Conservation (phyloP, 305 asterid species). For the Rubia peregrina region DNA sequence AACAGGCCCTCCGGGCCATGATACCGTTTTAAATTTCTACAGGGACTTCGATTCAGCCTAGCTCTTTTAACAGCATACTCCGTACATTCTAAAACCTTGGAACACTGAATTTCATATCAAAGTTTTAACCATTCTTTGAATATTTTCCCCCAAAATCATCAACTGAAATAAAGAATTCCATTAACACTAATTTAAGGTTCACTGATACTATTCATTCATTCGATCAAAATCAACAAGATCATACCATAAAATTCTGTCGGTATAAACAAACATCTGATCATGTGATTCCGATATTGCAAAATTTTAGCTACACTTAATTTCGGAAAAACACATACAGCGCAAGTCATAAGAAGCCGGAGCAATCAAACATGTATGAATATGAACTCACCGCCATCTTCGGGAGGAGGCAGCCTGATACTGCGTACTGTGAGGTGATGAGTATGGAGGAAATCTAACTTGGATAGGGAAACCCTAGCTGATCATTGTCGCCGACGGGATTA, state of each 20-base stretch:
- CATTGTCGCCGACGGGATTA: constrained; percentile 13
- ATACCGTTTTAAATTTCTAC: too few relatives aligned
- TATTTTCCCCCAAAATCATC: neutral
- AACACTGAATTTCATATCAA: neutral
- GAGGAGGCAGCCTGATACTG: neutral
- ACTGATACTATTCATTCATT: neutral
- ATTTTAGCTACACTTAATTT: neutral
- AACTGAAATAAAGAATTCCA: neutral
- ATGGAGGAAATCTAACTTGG: neutral
- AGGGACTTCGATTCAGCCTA: neutral
- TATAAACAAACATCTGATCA: too few relatives aligned
- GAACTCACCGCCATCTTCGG: constrained; percentile 12
- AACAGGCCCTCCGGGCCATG: neutral
- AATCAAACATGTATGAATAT: neutral
- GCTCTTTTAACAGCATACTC: neutral
- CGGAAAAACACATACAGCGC: neutral
- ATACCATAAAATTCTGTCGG: neutral
- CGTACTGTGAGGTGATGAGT: neutral
- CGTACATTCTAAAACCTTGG: neutral
- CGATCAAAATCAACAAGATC: neutral
- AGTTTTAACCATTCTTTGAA: neutral
- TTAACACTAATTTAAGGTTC: neutral
- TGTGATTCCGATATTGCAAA: neutral
- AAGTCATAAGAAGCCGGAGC: neutral
- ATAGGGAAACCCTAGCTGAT: constrained; percentile 4